Percentiles rank a stretch among this genome's conserved stretches.
These are phyloP conservation scores for Penicillium sp. DNA, from an alignment of 2,329 filamentous ascomycete species.

Conservation along the genomic window DNA sequence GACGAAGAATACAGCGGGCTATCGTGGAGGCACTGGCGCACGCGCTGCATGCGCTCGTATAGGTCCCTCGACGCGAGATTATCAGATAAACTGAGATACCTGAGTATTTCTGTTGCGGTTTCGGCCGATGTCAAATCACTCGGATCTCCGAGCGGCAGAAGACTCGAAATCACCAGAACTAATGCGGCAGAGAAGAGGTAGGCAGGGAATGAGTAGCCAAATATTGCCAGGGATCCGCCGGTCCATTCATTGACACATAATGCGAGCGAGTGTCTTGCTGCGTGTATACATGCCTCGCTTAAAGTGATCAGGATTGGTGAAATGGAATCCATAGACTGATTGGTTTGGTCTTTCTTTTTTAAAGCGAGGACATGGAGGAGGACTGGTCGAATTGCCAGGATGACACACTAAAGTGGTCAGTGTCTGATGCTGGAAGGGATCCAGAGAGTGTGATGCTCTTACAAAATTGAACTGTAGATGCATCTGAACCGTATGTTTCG, in stretches of 20 bases:
- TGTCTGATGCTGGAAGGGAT: background rate
- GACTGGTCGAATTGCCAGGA: slow-evolving; percentile 34
- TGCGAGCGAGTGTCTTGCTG: slow-evolving; percentile 30
- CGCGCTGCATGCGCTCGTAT: slow-evolving; percentile 12
- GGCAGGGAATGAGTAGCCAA: slow-evolving; percentile 34
- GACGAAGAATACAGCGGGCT: background rate
- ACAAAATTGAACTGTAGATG: slow-evolving; percentile 36
- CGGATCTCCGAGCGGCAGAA: slow-evolving; percentile 17
- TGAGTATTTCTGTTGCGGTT: slow-evolving; percentile 25
- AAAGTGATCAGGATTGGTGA: slow-evolving; percentile 26
- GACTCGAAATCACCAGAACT: slow-evolving; percentile 28
- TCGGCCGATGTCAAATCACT: slow-evolving; percentile 23
- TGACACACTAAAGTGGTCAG: slow-evolving; percentile 29
- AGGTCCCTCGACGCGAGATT: slow-evolving; percentile 13
- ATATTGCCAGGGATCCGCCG: slow-evolving; percentile 29
- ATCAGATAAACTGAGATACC: slow-evolving; percentile 10
- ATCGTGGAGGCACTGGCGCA: slow-evolving; percentile 5
- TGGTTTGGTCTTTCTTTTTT: slow-evolving; percentile 2
- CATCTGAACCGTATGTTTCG: slow-evolving; percentile 26
- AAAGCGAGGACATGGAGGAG: slow-evolving; percentile 31
- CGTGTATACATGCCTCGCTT: slow-evolving; percentile 32
- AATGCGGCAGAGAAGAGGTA: slow-evolving; percentile 34
- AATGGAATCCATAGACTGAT: slow-evolving; percentile 10
- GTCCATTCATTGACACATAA: slow-evolving; percentile 34
- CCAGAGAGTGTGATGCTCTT: background rate